Evolutionary conservation across 306 rosid genomes (phyloP), one percentile per base, ranked within the genome.

Genomic region (Cicer cuneatum): DNA sequence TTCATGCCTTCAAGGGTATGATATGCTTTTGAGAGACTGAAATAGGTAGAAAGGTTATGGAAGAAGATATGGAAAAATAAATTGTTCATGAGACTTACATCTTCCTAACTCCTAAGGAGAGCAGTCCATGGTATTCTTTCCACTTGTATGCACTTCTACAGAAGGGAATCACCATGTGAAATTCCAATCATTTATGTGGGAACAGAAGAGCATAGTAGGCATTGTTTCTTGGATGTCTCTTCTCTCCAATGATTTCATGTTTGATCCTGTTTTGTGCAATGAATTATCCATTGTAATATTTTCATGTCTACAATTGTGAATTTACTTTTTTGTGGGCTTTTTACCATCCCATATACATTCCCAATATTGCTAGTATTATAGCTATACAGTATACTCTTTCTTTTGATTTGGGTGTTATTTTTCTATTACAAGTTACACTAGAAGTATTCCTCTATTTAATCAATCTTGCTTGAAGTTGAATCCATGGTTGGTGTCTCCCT

Each of bases 11-110:
- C 11, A 8, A 16, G 11, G 58, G 14, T 52, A 52, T 52, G 24
- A 11, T 24, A 58, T 58, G 64, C 64, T 10, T 33, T 58, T 58
- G 40, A 29, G 64, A 58, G 64, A 58, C 10, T 58, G 16, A 58
- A 58, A 33, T 58, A 29, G 64, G 10, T 11, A 58, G 9, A 24
- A 16, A 29, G 41, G 40, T 58, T 60, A n/a, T 7, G 43, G 66
- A 35, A 29, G 10, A 58, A 58, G 16, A 37, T n/a, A n/a, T n/a
- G 19, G 67, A 61, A 37, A 61, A 38, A 37, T 38, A 8, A 37
- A 61, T 8, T 61, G 24, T 37, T 61, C 46, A 10, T 0, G 14
- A 61, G 13, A 37, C 13, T 61, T 61, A 4, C 46, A 37, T 39
- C 54, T 49, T 6, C 15, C 54, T 14, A n/a, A 49, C n/a, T 6